phyloP scores from a whole-genome alignment of 176 grass and related monocot species.

The Zoysia pacifica region DNA sequence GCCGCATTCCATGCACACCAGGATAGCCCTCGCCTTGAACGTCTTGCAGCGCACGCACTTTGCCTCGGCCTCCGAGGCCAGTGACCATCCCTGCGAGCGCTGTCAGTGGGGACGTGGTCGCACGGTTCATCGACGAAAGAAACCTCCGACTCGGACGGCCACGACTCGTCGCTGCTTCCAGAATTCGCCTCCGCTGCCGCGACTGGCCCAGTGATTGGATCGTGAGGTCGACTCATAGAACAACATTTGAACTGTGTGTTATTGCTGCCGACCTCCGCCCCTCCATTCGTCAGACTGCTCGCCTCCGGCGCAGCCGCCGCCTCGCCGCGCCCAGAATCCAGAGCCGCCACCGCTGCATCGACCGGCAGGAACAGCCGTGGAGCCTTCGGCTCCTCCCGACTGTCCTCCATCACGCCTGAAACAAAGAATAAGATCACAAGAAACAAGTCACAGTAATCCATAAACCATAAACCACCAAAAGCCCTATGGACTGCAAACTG shows the following conservation, averaged over 20 bases:
- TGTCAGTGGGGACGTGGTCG: neutral
- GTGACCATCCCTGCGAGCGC: neutral
- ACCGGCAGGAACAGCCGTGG: neutral
- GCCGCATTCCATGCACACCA: slow-evolving; percentile 17
- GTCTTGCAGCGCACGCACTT: neutral
- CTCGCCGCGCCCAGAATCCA: neutral
- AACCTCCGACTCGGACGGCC: neutral
- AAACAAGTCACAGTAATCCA: neutral
- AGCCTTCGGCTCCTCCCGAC: neutral
- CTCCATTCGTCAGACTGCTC: neutral
- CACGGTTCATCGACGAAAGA: neutral
- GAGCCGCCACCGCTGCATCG: neutral
- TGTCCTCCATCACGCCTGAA: neutral
- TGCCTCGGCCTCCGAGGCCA: neutral
- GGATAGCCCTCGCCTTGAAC: neutral
- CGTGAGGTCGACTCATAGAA: neutral
- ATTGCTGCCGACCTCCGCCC: neutral
- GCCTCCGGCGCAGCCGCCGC: neutral
- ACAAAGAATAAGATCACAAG: neutral
- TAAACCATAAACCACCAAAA: neutral
- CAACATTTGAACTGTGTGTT: slow-evolving; percentile 7
- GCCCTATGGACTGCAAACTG: neutral
- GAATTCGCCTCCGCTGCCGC: neutral
- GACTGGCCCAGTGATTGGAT: neutral
- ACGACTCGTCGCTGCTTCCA: neutral